These are phyloP conservation scores for Wolfiporia cocos DNA, from an alignment of 1,284 basidiomycete species.

Conservation along the genomic window DNA sequence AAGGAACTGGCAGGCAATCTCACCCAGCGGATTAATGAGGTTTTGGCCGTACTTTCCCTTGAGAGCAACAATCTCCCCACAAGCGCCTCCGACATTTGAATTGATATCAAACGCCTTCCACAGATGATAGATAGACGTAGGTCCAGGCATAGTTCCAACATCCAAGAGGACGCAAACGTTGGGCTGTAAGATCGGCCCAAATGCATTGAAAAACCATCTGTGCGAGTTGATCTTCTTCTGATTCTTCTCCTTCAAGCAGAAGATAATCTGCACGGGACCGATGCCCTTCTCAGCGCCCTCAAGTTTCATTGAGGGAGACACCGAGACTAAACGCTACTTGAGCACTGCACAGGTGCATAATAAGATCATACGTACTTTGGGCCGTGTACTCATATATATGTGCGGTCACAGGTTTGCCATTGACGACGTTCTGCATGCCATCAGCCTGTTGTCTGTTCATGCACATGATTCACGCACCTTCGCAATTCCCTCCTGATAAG, in stretches of 20 bases:
- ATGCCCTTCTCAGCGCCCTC: slow-evolving; percentile 76
- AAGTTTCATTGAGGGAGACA: slow-evolving; percentile 77
- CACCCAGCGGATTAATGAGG: slow-evolving; percentile 75
- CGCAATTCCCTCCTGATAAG: slow-evolving; percentile 82
- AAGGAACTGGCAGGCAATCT: slow-evolving; percentile 31
- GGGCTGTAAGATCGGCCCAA: slow-evolving; percentile 70
- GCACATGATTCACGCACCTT: slow-evolving; percentile 45
- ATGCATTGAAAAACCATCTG: slow-evolving; percentile 90
- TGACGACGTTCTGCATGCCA: slow-evolving; percentile 65
- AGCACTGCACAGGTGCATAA: slow-evolving; percentile 4
- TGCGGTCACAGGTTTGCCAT: slow-evolving; percentile 80
- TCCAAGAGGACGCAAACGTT: slow-evolving; percentile 95
- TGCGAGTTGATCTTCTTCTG: slow-evolving; percentile 95
- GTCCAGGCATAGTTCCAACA: slow-evolving; percentile 90
- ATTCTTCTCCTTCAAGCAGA: slow-evolving; percentile 92
- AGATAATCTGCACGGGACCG: slow-evolving; percentile 89
- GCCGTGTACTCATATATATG: slow-evolving; percentile 96
- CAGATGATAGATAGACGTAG: slow-evolving; percentile 87
- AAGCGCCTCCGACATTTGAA: slow-evolving; percentile 93
- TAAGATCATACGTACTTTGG: slow-evolving; percentile 51
- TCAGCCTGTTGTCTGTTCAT: slow-evolving; percentile 5
- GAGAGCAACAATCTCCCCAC: slow-evolving; percentile 93
- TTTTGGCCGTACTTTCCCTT: slow-evolving; percentile 80
- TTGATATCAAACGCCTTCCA: slow-evolving; percentile 99
- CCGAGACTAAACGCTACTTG: slow-evolving; percentile 52